A percentile compares a stretch with the other conserved stretches of the same genome.
Evolutionary conservation across 331 rosid species (phyloP).

Genomic region (Quercus tomentella): DNA sequence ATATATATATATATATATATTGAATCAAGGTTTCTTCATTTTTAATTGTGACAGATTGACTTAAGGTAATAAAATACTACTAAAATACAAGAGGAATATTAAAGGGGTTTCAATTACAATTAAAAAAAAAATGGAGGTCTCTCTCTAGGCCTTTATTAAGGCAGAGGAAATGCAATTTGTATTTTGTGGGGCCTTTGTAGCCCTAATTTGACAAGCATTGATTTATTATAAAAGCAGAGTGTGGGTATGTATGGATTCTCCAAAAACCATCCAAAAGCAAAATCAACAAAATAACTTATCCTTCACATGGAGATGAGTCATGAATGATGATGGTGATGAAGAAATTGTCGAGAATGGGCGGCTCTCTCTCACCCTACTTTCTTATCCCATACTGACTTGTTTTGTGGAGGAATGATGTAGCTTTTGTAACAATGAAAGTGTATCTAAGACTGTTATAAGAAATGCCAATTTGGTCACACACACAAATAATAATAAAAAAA

Average conservation of each 20-base stretch:
- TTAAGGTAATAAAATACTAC: background rate
- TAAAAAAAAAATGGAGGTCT: background rate
- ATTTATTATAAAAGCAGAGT: background rate
- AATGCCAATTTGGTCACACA: background rate
- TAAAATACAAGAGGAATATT: too few relatives aligned
- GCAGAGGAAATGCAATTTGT: background rate
- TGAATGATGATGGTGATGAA: constrained; percentile 16
- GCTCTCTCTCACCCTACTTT: background rate
- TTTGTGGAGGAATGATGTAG: constrained; percentile 6
- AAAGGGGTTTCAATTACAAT: background rate
- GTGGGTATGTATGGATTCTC: background rate
- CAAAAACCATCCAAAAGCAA: background rate
- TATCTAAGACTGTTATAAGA: background rate
- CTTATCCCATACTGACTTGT: constrained; percentile 13
- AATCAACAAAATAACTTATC: constrained; percentile 18
- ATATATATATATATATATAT: too few relatives aligned
- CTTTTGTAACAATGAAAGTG: background rate
- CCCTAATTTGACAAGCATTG: constrained; percentile 28
- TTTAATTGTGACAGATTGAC: background rate
- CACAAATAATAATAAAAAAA: too few relatives aligned
- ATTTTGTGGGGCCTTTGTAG: constrained; percentile 9
- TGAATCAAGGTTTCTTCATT: too few relatives aligned
- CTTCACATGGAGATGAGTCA: constrained; percentile 40
- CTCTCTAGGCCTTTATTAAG: background rate
- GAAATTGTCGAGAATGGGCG: constrained; percentile 20